Base-by-base conservation (phyloP, 768 basidiomycete species). In the Pleurotus giganteus region DNA sequence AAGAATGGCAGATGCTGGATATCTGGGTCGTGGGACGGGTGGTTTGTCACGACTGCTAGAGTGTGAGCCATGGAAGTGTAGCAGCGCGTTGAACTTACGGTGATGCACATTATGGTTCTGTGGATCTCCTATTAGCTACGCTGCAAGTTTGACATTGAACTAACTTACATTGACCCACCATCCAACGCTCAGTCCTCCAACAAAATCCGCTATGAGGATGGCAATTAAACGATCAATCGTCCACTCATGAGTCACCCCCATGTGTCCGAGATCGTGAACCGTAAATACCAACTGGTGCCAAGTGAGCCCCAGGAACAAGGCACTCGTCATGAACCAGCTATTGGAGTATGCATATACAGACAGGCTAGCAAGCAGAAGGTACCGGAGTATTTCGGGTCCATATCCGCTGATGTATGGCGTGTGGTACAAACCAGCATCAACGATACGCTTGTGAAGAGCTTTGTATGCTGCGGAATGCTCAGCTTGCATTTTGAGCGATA, bases 151-250 rank as follows among this genome's bases (percentile, higher is more conserved):
- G 60, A 34, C 49, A 2, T 49, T 55, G 39, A 9, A 32, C 47
- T 11, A n/a, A 84, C 94, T 74, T 62, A 95, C 94, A 68, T 94
- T 82, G 36, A 93, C 91, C 96, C 96, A 99, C 97, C 97, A 99
- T 36, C 94, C 92, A 21, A 97, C 79, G 66, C 94, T 97, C 51
- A 99, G 74, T 4, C 97, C 97, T 23, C 97, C 97, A 44, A 94
- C 75, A 63, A 87, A 92, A 67, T 94, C 83, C 0, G 96, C 91
- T 42, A 98, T 74, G 28, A 86, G 66, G 34, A 88, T 95, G 11
- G 84, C 88, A 31, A 95, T 71, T 32, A 93, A 63, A 28, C 94
- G 83, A 68, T 99, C 96, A 42, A 76, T 70, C 13, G 77, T 69
- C 89, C 93, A 96, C 64, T 88, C 73, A 57, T 95, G 94, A 4